A percentile compares a stretch with the other conserved stretches of the same genome.
Evolutionary conservation across 495 filamentous ascomycete genomes (phyloP).

Genomic region (Hypoxylon intermedium): DNA sequence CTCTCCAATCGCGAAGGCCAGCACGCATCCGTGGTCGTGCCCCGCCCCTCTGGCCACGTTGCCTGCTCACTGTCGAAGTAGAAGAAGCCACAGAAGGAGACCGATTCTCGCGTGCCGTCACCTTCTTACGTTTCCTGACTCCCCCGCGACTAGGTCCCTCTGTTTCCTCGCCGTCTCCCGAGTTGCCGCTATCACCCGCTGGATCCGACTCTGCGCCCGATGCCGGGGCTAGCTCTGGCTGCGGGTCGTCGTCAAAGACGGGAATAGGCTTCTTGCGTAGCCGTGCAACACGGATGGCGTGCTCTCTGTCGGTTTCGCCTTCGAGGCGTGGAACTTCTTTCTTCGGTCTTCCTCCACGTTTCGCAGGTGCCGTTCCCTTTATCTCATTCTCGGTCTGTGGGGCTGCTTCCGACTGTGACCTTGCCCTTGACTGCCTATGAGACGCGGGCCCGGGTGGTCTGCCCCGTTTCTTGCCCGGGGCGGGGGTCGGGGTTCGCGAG

Average conservation of each 20-base stretch:
- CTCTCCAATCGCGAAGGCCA: constrained; percentile 77
- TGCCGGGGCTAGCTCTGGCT: not conserved
- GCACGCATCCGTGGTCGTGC: constrained; percentile 35
- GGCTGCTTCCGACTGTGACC: not conserved
- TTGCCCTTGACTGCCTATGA: constrained; percentile 1
- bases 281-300: constrained; percentile 50
- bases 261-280: constrained; percentile 33
- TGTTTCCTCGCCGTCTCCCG: constrained; percentile 23
- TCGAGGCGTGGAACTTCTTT: constrained; percentile 48
- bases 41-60: not conserved
- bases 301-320: constrained; percentile 54
- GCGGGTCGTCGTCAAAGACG: constrained; percentile 19
- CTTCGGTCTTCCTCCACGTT: constrained; percentile 44
- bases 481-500: constrained; percentile 23
- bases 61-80: not conserved
- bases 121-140: not conserved
- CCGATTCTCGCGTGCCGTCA: not conserved
- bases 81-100: constrained; percentile 17
- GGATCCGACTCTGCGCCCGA: not conserved
- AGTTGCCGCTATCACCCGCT: constrained; percentile 18
- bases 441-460: constrained; percentile 10
- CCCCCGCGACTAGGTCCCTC: constrained; percentile 1
- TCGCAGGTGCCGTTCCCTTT: not conserved
- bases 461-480: constrained; percentile 20
- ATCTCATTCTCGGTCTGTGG: not conserved